Base-by-base conservation (phyloP, 129 eudicot species). In the Saussurea involucrata region DNA sequence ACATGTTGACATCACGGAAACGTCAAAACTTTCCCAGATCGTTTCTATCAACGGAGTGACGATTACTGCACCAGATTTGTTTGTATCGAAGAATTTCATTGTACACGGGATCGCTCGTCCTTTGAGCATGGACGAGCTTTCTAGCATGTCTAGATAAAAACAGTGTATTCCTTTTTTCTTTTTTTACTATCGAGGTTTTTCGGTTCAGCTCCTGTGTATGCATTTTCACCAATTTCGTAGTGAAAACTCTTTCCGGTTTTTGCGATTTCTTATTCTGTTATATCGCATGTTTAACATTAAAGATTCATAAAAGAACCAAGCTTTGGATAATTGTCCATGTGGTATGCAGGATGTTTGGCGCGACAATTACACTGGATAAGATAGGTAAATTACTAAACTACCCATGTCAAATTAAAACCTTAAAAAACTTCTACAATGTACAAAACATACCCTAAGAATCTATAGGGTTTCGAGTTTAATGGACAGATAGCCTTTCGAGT, bases 21-120 rank as follows among this genome's bases (percentile, higher is more conserved):
- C 73, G 31, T 69, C 80, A 1, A 75, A 72, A 64, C 10, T 71
- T 69, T 67, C 85, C 8, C 49, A 63, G 13, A 71, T 46, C 8
- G 21, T 91, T 77, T 82, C 72, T 17, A 69, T 91, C 10, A 77
- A 83, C 73, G 88, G 92, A 24, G 92, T 88, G 69, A 78, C 80
- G 74, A 77, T 91, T 60, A 82, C 80, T 4, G 76, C 80, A 10
- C 90, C 90, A 0, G 95, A 91, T 83, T 64, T 82, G 76, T 83
- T 79, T 24, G 28, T 69, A 18, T 83, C 89, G 4, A 65, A 76
- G 73, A 76, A 70, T 27, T 83, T 88, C 15, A 76, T 79, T 55
- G 82, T 91, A 8, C 94, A 91, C 72, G 94, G 92, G 36, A 85
- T 88, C 49, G 87, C 88, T 49, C 57, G 88, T 69, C 84, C 83